Conservation (phyloP, 2,329 filamentous ascomycete genomes). For the Aspergillus pseudoviridinutans region DNA sequence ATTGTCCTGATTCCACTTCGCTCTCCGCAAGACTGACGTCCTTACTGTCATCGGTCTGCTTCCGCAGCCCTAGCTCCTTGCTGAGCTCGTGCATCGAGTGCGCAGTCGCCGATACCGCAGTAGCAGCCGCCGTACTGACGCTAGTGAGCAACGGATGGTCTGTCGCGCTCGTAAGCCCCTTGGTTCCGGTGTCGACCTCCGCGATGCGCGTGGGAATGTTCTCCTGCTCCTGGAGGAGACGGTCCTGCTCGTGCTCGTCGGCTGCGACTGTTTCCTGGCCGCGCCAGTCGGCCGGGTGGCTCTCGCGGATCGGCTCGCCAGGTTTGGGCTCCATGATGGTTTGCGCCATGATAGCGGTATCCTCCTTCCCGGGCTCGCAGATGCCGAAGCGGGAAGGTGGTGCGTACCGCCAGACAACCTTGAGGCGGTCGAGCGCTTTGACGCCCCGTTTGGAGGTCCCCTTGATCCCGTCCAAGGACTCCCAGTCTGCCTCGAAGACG, state of each 20-base stretch:
- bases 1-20: slow-evolving; percentile 36
- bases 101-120: slow-evolving; percentile 10
- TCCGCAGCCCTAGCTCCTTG: slow-evolving; percentile 66
- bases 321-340: slow-evolving; percentile 63
- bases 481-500: slow-evolving; percentile 68
- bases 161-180: slow-evolving; percentile 5
- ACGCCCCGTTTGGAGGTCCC: slow-evolving; percentile 79
- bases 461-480: slow-evolving; percentile 89
- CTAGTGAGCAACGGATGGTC: slow-evolving; percentile 10
- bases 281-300: slow-evolving; percentile 70
- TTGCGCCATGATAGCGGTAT: slow-evolving; percentile 23
- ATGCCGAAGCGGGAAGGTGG: slow-evolving; percentile 13
- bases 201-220: slow-evolving; percentile 5
- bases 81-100: slow-evolving; percentile 13
- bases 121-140: slow-evolving; percentile 13
- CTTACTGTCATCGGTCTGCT: slow-evolving; percentile 60
- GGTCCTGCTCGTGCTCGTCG: too few relatives aligned
- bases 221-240: slow-evolving; percentile 5
- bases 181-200: neutral
- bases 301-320: slow-evolving; percentile 67
- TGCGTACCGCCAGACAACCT: slow-evolving; percentile 73
- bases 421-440: slow-evolving; percentile 73
- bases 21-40: slow-evolving; percentile 71
- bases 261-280: slow-evolving; percentile 47
- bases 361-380: slow-evolving; percentile 20